Percentiles rank a stretch among this genome's conserved stretches.
Conservation (phyloP, 1,139 yeast species). For the Trichomonascaceae sp. region DNA sequence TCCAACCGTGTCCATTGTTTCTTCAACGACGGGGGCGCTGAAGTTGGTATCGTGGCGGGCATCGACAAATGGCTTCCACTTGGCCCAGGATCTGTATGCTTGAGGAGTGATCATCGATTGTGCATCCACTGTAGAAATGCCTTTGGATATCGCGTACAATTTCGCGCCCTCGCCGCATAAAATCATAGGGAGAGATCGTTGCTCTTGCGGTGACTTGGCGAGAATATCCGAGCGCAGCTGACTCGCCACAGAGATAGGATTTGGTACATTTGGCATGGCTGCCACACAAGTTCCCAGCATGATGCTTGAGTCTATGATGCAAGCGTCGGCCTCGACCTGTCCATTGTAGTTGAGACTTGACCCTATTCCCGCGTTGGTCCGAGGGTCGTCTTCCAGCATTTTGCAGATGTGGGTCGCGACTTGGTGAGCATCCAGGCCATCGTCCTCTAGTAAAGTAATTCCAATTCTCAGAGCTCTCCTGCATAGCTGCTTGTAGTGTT, state of each 20-base stretch:
- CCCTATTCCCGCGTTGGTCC: slow-evolving; percentile 48
- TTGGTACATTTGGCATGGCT: slow-evolving; percentile 17
- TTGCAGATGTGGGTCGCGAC: slow-evolving; percentile 18
- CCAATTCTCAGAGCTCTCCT: slow-evolving; percentile 14
- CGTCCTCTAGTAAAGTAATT: slow-evolving; percentile 9
- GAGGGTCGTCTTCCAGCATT: slow-evolving; percentile 31
- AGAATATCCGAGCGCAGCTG: slow-evolving; percentile 9
- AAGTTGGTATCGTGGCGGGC: background rate
- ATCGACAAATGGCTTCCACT: no score
- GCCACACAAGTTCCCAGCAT: slow-evolving; percentile 21
- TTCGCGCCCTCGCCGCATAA: slow-evolving; percentile 25
- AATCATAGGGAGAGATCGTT: slow-evolving; percentile 23
- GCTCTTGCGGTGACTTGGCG: no score
- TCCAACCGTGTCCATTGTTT: slow-evolving; percentile 25
- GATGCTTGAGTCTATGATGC: slow-evolving; percentile 15
- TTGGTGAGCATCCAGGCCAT: slow-evolving; percentile 8
- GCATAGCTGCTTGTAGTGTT: slow-evolving; percentile 13
- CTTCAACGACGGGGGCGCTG: slow-evolving; percentile 6
- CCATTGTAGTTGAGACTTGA: slow-evolving; percentile 38
- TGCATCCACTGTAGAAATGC: no score
- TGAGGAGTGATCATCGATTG: slow-evolving; percentile 11
- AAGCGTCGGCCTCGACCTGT: slow-evolving; percentile 40
- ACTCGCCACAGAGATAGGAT: slow-evolving; percentile 21
- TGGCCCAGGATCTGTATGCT: slow-evolving; percentile 10
- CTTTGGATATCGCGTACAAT: no score